Conservation (phyloP, 140 eudicot species). For the Erigeron philadelphicus region DNA sequence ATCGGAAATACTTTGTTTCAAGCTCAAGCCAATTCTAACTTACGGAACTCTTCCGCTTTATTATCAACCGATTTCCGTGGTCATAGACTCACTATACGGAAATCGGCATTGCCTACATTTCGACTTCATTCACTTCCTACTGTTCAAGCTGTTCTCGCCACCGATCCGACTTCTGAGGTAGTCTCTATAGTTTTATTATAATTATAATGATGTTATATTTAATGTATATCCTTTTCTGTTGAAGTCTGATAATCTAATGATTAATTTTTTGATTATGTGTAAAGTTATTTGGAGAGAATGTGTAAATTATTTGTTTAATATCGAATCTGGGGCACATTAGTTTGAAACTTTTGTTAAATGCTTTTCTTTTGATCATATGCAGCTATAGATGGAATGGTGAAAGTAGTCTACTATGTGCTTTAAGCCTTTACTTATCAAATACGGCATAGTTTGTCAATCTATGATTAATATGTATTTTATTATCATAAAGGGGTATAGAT, state of each 20-base stretch:
- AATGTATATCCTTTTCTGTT: conserved; percentile 4
- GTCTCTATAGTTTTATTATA: not conserved
- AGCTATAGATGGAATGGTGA: conserved; percentile 25
- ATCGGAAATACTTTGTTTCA: conserved; percentile 52
- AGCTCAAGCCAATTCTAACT: conserved; percentile 54
- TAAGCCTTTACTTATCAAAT: not conserved
- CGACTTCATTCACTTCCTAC: conserved; percentile 26
- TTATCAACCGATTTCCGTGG: conserved; percentile 51
- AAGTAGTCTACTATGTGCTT: conserved; percentile 22
- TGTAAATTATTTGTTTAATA: not conserved
- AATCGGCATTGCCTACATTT: conserved; percentile 31
- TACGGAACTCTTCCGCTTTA: conserved; percentile 38
- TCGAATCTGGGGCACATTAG: not conserved
- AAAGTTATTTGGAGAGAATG: conserved; percentile 10
- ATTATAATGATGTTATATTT: conserved; percentile 1
- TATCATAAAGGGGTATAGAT: conserved; percentile 7
- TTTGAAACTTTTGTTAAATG: conserved; percentile 6
- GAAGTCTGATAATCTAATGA: conserved; percentile 6
- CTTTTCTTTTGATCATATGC: conserved; percentile 19
- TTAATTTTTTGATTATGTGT: conserved; percentile 17
- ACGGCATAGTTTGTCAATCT: not conserved
- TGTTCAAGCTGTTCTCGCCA: conserved; percentile 57
- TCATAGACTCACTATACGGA: conserved; percentile 32
- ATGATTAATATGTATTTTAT: conserved; percentile 7
- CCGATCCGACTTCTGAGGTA: conserved; percentile 78